Evolutionary conservation across 164 flowering plant genomes (phyloP).

Genomic region (Aristolochia contorta): DNA sequence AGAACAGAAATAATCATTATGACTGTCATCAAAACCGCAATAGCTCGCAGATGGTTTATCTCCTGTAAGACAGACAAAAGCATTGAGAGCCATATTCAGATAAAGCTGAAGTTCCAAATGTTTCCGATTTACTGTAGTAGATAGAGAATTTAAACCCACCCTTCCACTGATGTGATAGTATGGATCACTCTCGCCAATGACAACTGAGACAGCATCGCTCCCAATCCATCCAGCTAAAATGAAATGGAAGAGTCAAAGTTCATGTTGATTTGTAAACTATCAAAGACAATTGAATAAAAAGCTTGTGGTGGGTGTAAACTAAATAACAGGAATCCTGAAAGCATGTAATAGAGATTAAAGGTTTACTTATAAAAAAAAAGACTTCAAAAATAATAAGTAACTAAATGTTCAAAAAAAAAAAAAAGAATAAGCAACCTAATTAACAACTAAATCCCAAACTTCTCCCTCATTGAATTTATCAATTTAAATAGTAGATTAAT

Average conservation of each 20-base stretch:
- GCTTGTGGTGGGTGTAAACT: too few species aligned
- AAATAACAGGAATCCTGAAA: too few species aligned
- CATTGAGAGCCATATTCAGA: not conserved
- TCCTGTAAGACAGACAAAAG: constrained; percentile 44
- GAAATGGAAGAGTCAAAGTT: not conserved
- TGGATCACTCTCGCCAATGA: constrained; percentile 88
- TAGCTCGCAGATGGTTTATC: constrained; percentile 59
- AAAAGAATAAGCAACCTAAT: too few species aligned
- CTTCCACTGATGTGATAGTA: constrained; percentile 62
- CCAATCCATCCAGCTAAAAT: constrained; percentile 96
- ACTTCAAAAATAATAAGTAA: too few species aligned
- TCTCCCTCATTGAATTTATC: too few species aligned
- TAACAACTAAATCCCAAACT: too few species aligned
- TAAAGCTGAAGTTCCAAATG: not conserved
- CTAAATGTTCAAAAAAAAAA: too few species aligned
- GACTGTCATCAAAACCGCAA: constrained; percentile 69
- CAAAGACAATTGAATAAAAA: not conserved
- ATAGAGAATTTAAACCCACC: constrained; percentile 40
- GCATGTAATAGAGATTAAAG: too few species aligned
- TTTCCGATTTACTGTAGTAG: not conserved
- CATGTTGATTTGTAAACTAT: constrained; percentile 3
- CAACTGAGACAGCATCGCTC: constrained; percentile 68
- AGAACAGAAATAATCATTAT: constrained; percentile 60
- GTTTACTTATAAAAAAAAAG: too few species aligned
- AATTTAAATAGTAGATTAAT: too few species aligned